phyloP scores from a whole-genome alignment of 2,329 filamentous ascomycete genomes.

The Amauroascus niger region DNA sequence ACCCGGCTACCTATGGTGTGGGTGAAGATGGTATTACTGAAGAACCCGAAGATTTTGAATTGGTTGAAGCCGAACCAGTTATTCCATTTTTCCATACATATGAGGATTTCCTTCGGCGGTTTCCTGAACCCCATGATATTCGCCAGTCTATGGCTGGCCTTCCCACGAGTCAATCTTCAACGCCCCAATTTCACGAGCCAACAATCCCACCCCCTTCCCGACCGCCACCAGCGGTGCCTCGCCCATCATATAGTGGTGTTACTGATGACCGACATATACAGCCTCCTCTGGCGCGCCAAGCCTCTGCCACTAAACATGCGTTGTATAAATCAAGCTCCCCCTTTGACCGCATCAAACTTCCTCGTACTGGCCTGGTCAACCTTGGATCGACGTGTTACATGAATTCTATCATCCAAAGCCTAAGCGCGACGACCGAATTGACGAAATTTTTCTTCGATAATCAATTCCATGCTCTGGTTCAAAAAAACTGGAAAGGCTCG shows the following conservation, averaged over 20 bases:
- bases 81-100: constrained; percentile 56
- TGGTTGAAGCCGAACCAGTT: constrained; percentile 40
- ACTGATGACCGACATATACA: constrained; percentile 49
- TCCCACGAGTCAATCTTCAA: constrained; percentile 25
- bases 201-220: constrained; percentile 52
- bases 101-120: constrained; percentile 76
- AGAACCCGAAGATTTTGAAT: constrained; percentile 37
- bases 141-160: constrained; percentile 47
- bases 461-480: constrained; percentile 52
- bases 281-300: constrained; percentile 36
- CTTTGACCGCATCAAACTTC: constrained; percentile 42
- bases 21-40: constrained; percentile 34
- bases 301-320: constrained; percentile 37
- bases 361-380: constrained; percentile 68
- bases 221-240: constrained; percentile 57
- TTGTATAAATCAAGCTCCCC: constrained; percentile 36
- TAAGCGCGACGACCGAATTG: constrained; percentile 60
- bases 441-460: constrained; percentile 56
- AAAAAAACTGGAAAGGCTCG: constrained; percentile 56
- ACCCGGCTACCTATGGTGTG: constrained; percentile 32
- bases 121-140: constrained; percentile 58
- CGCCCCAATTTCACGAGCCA: constrained; percentile 25
- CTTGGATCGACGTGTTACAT: constrained; percentile 81
- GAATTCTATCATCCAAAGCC: constrained; percentile 77
- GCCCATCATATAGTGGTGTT: constrained; percentile 72